Conservation (phyloP, 805 yeast species). For the Wickerhamiella sergipiensis region DNA sequence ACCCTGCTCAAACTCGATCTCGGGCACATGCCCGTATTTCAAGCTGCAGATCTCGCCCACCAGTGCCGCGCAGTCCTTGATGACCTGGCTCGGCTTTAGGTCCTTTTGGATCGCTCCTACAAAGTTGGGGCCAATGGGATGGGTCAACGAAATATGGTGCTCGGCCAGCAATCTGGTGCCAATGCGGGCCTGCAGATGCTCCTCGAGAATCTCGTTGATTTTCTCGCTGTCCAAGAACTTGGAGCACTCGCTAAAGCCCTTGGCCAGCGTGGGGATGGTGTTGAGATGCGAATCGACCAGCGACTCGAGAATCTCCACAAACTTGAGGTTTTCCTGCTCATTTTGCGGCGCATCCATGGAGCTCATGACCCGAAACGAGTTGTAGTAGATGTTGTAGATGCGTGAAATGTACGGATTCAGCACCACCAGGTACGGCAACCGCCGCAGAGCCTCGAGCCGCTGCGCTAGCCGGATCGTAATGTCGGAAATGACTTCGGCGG, state of each 20-base stretch:
- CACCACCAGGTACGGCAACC: conserved; percentile 70
- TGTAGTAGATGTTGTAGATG: conserved; percentile 58
- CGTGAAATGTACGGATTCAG: conserved; percentile 76
- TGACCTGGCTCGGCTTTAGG: conserved; percentile 47
- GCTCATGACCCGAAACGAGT: conserved; percentile 44
- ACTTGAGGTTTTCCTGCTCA: conserved; percentile 38
- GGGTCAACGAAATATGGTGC: conserved; percentile 60
- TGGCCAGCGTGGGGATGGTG: conserved; percentile 66
- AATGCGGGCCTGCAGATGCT: conserved; percentile 71
- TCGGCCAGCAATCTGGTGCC: conserved; percentile 76
- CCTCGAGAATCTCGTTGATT: conserved; percentile 52
- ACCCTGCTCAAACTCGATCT: conserved; percentile 43
- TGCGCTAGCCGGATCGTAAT: conserved; percentile 38
- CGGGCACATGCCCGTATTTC: conserved; percentile 68
- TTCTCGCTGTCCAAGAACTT: conserved; percentile 31
- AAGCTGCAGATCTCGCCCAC: conserved; percentile 74
- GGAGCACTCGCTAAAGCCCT: conserved; percentile 64
- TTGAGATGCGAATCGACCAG: conserved; percentile 71
- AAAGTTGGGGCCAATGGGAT: conserved; percentile 31
- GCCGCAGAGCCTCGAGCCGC: conserved; percentile 54
- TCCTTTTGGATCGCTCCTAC: conserved; percentile 57
- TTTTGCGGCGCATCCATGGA: conserved; percentile 33
- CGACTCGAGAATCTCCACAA: conserved; percentile 39
- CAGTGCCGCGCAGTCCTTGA: conserved; percentile 51
- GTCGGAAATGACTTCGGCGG: conserved; percentile 16